phyloP scores from a whole-genome alignment of 2,329 filamentous ascomycete genomes.

The Teratosphaeria zuluensis region DNA sequence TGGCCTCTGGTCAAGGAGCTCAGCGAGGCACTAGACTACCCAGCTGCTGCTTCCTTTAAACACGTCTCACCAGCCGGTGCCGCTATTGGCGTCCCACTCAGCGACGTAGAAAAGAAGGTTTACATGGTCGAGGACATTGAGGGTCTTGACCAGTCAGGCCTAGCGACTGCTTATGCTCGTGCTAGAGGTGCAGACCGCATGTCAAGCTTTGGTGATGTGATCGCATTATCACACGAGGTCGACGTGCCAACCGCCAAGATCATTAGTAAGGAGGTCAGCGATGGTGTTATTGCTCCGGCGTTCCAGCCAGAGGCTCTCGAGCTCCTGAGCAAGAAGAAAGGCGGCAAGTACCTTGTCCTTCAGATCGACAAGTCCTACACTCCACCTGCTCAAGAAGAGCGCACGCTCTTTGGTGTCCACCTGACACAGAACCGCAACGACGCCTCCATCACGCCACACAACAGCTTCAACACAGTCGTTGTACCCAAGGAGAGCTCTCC shows the following conservation, averaged over 20 bases:
- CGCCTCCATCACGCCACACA: slow-evolving; percentile 67
- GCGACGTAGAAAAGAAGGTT: slow-evolving; percentile 81
- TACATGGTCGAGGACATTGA: slow-evolving; percentile 97
- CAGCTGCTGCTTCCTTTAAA: slow-evolving; percentile 96
- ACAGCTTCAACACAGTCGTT: slow-evolving; percentile 75
- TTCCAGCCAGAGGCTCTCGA: slow-evolving; percentile 79
- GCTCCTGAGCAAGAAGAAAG: slow-evolving; percentile 96
- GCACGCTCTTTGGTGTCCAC: slow-evolving; percentile 83
- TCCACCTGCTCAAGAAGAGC: slow-evolving; percentile 63
- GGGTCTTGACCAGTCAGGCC: slow-evolving; percentile 71
- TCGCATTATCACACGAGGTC: slow-evolving; percentile 82
- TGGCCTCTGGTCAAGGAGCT: slow-evolving; percentile 97
- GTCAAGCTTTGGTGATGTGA: slow-evolving; percentile 96
- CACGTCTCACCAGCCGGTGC: slow-evolving; percentile 96
- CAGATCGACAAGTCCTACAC: slow-evolving; percentile 85
- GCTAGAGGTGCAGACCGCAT: slow-evolving; percentile 94
- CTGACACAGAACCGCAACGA: slow-evolving; percentile 91
- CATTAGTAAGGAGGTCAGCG: slow-evolving; percentile 94
- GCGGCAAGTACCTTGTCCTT: slow-evolving; percentile 88
- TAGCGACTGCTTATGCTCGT: slow-evolving; percentile 92
- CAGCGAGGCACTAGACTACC: slow-evolving; percentile 74
- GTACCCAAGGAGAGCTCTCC: slow-evolving; percentile 67
- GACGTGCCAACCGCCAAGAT: slow-evolving; percentile 93
- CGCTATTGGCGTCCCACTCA: slow-evolving; percentile 82
- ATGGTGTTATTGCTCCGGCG: slow-evolving; percentile 86